phyloP scores from a whole-genome alignment of 2,329 filamentous ascomycete species.

The Dendrostoma leiphaemia region DNA sequence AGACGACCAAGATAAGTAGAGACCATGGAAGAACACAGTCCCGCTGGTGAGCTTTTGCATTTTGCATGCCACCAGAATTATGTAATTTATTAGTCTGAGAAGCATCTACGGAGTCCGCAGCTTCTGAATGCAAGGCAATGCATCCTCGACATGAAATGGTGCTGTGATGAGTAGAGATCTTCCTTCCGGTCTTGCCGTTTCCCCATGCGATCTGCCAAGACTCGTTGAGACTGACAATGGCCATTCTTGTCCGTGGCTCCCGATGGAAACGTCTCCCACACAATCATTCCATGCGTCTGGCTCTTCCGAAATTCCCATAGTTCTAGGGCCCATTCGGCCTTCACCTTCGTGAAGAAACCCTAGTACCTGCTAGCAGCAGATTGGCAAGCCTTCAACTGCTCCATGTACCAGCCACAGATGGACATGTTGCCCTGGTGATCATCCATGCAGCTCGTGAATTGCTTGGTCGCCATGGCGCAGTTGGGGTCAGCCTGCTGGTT shows the following conservation, averaged over 20 bases:
- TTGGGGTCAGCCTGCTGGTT: slow-evolving; percentile 59
- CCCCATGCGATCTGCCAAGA: too few relatives aligned
- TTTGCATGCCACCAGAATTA: background rate
- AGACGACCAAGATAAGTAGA: slow-evolving; percentile 36
- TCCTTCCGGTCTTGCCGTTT: background rate
- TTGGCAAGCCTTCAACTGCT: slow-evolving; percentile 92
- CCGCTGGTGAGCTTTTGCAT: background rate
- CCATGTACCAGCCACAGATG: slow-evolving; percentile 97
- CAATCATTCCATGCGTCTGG: too few relatives aligned
- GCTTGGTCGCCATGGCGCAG: slow-evolving; percentile 76
- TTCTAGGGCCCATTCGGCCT: background rate
- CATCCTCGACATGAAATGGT: background rate
- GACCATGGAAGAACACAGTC: too few relatives aligned
- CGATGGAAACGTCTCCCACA: too few relatives aligned
- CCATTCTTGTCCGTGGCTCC: too few relatives aligned
- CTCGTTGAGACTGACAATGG: too few relatives aligned
- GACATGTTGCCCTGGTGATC: slow-evolving; percentile 91
- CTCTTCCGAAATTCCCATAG: too few relatives aligned
- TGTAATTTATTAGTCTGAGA: slow-evolving; percentile 25
- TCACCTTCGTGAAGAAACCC: slow-evolving; percentile 17
- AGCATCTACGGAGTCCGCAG: background rate
- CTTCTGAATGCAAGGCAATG: slow-evolving; percentile 6
- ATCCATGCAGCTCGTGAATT: slow-evolving; percentile 95
- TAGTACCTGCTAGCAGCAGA: slow-evolving; percentile 72
- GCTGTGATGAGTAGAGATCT: slow-evolving; percentile 13